Base-by-base conservation (phyloP, 2,329 filamentous ascomycete species). In the Diaporthe ampelina region DNA sequence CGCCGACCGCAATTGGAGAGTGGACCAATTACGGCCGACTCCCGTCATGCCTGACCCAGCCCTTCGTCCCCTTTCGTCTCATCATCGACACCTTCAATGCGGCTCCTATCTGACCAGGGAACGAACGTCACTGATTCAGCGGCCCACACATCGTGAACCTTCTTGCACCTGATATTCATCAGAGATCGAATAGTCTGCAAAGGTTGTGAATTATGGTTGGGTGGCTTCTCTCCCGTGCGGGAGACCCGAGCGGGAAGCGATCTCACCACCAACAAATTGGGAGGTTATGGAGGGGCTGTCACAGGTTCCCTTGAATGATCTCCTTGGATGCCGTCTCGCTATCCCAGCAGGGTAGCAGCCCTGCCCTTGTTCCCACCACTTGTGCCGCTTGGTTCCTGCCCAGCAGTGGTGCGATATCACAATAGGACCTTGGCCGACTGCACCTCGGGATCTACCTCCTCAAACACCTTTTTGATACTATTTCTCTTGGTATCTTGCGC, bases 381-480 rank as follows among this genome's bases (percentile, higher is more conserved):
- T 61, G 52, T 67, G 69, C 48, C 21, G 43, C 29, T 59, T n/a
- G 58, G 9, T 35, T 57, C 21, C 26, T 59, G 32, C 50, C 50
- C 35, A n/a, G 37, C 8, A 24, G 37, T 54, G 24, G 43, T 63
- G 45, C 26, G 72, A 17, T 52, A 54, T 65, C 67, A 45, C 40
- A 17, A 58, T 21, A 45, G n/a, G 17, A 50, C 32, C 54, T 63
- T 58, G 73, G 54, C 32, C 45, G 43, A 48, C 48, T 67, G 70
- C 70, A 54, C 59, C 58, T 58, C 61, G 52, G 70, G 69, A 72
- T 74, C 73, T 61, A 71, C 73, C 59, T 68, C 56, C 59, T 74
- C 73, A 74, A 74, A 74, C 73, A 63, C 69, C 29, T 54, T 11
- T 37, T 52, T 32, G 43, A 63, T 43, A 57, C 69, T 19, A 29